phyloP scores from a whole-genome alignment of 805 yeast species.

The Hanseniaspora vineae region DNA sequence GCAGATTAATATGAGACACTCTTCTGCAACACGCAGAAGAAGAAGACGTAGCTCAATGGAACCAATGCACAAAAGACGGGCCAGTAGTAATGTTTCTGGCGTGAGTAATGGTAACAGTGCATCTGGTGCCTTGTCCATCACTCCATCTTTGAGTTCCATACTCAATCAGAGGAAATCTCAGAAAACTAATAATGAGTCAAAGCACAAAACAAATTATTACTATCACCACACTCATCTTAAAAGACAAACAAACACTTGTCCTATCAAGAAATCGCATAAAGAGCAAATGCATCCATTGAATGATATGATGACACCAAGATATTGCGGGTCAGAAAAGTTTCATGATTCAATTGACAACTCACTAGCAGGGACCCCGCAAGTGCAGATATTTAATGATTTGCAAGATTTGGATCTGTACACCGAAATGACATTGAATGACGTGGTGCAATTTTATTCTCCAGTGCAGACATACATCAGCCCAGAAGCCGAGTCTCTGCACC shows the following conservation, averaged over 20 bases:
- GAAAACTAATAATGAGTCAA: neutral
- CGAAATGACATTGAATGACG: constrained; percentile 7
- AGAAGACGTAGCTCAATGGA: too few species aligned
- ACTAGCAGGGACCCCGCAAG: too few species aligned
- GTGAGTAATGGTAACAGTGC: neutral
- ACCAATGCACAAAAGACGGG: neutral
- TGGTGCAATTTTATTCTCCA: constrained; percentile 12
- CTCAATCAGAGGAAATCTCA: constrained; percentile 3
- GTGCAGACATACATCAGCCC: neutral
- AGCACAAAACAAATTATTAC: neutral
- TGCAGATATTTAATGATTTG: constrained; percentile 10
- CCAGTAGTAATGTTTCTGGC: neutral
- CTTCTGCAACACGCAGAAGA: too few species aligned
- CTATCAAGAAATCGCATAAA: neutral
- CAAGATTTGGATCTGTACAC: constrained; percentile 17
- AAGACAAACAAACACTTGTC: neutral
- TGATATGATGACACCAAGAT: neutral
- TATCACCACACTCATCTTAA: constrained; percentile 1
- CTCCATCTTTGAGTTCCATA: constrained; percentile 3
- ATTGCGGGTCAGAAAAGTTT: neutral
- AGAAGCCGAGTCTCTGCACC: too few species aligned
- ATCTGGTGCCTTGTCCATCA: neutral
- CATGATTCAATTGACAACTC: neutral
- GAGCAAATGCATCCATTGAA: neutral
- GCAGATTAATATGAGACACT: too few species aligned